These are phyloP conservation scores for Pezicula radicicola DNA, from an alignment of 2,329 filamentous ascomycete genomes.

Conservation along the genomic window DNA sequence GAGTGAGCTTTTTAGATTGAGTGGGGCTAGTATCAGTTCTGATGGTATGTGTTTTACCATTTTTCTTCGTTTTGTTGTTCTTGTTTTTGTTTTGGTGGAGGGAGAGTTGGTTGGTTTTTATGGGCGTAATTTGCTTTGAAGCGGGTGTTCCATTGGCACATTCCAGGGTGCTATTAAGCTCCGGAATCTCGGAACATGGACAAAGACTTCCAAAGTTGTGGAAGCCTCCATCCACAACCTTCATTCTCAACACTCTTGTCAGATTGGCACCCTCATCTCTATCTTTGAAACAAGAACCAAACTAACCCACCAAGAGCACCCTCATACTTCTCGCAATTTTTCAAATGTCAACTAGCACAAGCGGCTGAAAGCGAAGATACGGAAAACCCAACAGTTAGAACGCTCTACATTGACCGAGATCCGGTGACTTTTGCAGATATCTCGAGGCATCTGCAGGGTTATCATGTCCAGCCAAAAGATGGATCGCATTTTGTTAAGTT, in stretches of 20 bases:
- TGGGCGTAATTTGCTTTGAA: not conserved
- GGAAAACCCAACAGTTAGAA: slow-evolving; percentile 51
- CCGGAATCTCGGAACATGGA: no score
- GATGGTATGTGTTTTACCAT: slow-evolving; percentile 54
- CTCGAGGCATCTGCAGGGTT: slow-evolving; percentile 85
- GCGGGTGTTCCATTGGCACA: no score
- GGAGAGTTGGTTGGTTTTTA: not conserved
- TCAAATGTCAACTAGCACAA: slow-evolving; percentile 73
- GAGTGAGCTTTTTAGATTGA: slow-evolving; percentile 64
- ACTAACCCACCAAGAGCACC: slow-evolving; percentile 68
- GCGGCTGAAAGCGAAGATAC: slow-evolving; percentile 49
- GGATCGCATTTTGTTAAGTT: slow-evolving; percentile 86
- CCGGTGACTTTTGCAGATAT: slow-evolving; percentile 88
- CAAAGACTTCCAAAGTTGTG: no score
- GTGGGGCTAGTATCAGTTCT: slow-evolving; percentile 67
- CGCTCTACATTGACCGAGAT: slow-evolving; percentile 93
- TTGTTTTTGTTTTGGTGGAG: not conserved
- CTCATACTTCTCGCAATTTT: slow-evolving; percentile 95
- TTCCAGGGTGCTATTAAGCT: no score
- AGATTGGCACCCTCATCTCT: no score
- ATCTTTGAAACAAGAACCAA: not conserved
- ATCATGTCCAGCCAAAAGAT: slow-evolving; percentile 79
- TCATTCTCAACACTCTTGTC: no score
- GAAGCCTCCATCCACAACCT: no score
- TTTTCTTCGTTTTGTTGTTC: not conserved